Evolutionary conservation across 805 yeast genomes (phyloP), one percentile per base, ranked within the genome.

Genomic region (Hanseniaspora vineae): DNA sequence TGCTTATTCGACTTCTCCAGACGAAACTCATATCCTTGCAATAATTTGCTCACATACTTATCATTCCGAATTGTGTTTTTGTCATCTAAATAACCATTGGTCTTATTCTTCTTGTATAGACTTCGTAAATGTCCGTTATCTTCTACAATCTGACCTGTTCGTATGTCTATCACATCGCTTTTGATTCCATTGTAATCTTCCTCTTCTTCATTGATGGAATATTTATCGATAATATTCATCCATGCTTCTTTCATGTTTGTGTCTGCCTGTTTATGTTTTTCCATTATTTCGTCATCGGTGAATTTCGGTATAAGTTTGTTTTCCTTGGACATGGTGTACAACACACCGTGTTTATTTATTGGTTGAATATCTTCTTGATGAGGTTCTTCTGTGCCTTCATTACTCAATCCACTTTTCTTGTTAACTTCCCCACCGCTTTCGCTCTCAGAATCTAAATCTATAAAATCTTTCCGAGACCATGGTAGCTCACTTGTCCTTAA

Each of bases 81-180:
- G 5, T 33, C 15, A n/a, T 33, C 15, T 10, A 33, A 33, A 33
- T 33, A 12, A 10, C 15, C 37, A 33, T 33, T 33, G 14, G 11
- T 33, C 5, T 33, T n/a, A 37, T 37, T 37, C 10, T 37, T 37
- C 19, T 37, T 37, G 19, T 37, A 15, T 5, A 37, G 17, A 37
- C 19, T 37, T 17, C 40, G n/a, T 19, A 84, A 54, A 60, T 84
- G 94, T 2, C 95, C 95, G 46, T 76, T 72, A 55, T 84, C 88
- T 32, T 67, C 73, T 1, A 79, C 60, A 1, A 84, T 73, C 48
- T 73, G 68, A 0, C 90, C 89, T 0, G 87, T 77, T 10, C 59
- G 57, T 19, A 84, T 55, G 58, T 84, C 88, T n/a, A 80, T 64
- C 20, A 78, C 69, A 58, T 80, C 88, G 37, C 84, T 81, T 46